Evolutionary conservation across 2,329 filamentous ascomycete genomes (phyloP), one percentile per base, ranked within the genome.

Genomic region (Tolypocladium ophioglossoides): DNA sequence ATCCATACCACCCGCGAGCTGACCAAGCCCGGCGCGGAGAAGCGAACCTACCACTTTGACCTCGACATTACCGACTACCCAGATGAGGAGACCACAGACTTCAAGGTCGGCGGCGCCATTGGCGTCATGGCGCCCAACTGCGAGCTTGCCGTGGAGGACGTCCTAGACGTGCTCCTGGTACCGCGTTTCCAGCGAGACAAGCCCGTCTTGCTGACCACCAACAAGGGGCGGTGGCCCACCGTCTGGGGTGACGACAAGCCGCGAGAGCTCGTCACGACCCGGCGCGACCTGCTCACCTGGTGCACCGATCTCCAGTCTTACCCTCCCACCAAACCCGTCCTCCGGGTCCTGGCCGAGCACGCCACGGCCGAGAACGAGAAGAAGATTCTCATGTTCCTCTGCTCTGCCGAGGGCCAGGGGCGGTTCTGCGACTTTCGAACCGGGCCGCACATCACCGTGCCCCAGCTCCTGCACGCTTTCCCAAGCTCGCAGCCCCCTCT

Each of bases 11-110:
- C 90, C 2, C 86, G 94, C 54, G 91, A 96, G 71, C 74, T 99
- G 66, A 99, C 94, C 14, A 87, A 83, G 67, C 77, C 82, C 27
- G 92, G 92, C 24, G 94, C 94, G 6, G 90, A 96, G 76, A 99
- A 99, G 81, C 82, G 92, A 57, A 99, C 94, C 0, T 96, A 92
- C 69, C 94, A 99, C 71, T 97, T 97, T 64, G 94, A 97, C 64
- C 83, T 99, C 47, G 94, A 99, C 64, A 87, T 99, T 51, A 96
- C 92, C 50, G 87, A 96, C 67, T 99, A 99, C 64, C 91, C 94
- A 0, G 80, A 83, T 22, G 90, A 95, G 72, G 87, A 88, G 53
- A 78, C 81, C 51, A 84, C 91, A 6, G 94, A 97, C 66, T 99
- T 97, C 78, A 91, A 92, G 67, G 94, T 99, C 20, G 94, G 94